A percentile compares a stretch with the other conserved stretches of the same genome.
phyloP scores from a whole-genome alignment of 1,284 basidiomycete species.

The Xanthoconium separans region DNA sequence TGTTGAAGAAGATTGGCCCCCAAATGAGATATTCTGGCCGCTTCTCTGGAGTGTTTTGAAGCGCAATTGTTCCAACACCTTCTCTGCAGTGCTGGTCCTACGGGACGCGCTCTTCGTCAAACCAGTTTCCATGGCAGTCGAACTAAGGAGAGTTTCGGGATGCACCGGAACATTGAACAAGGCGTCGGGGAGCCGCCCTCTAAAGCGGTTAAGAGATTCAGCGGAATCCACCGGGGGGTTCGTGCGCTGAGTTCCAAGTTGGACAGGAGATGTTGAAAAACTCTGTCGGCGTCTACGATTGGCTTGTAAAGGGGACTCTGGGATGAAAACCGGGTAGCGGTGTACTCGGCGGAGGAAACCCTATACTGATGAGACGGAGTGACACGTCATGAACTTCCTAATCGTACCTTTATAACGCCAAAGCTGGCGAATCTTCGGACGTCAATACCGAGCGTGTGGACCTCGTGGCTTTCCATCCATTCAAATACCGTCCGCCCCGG shows the following conservation, averaged over 20 bases:
- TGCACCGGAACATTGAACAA: constrained; percentile 28
- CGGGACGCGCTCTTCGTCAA: constrained; percentile 23
- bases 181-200: constrained; percentile 34
- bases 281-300: constrained; percentile 45
- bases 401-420: constrained; percentile 88
- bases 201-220: constrained; percentile 26
- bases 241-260: constrained; percentile 25
- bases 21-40: constrained; percentile 34
- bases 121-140: constrained; percentile 25
- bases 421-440: constrained; percentile 95
- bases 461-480: constrained; percentile 84
- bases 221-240: constrained; percentile 25
- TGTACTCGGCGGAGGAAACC: constrained; percentile 93
- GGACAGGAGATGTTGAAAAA: constrained; percentile 33
- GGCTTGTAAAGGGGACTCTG: constrained; percentile 31
- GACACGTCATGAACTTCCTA: neutral
- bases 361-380: constrained; percentile 34
- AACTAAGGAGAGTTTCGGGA: constrained; percentile 28
- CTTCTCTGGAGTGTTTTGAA: constrained; percentile 47
- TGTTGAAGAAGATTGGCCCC: constrained; percentile 16
- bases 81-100: constrained; percentile 57
- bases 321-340: constrained; percentile 82
- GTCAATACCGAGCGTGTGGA: constrained; percentile 79
- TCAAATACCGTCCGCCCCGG: constrained; percentile 83
- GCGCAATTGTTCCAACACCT: constrained; percentile 55